Conservation (phyloP, 73 alveolate genomes). For the Symbiodinium pilosum region DNA sequence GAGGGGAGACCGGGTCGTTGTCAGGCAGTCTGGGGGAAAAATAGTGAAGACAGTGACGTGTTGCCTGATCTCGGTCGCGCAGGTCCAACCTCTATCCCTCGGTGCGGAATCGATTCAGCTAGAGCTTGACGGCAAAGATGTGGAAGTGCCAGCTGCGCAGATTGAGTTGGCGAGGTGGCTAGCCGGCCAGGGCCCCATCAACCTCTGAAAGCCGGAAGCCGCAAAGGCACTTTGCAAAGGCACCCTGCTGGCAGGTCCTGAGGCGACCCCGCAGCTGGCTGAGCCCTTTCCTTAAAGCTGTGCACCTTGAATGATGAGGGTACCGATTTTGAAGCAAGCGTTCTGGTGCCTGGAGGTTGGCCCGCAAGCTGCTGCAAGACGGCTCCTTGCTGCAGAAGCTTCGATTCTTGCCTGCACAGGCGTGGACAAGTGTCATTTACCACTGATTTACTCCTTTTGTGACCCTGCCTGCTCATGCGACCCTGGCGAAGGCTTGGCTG, state of each 20-base stretch:
- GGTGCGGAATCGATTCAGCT: not conserved
- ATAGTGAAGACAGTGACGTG: no score
- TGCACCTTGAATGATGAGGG: not conserved
- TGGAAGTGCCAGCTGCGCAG: not conserved
- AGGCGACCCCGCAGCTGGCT: not conserved
- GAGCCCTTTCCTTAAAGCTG: constrained; percentile 2
- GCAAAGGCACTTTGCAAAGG: no score
- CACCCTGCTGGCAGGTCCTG: not conserved
- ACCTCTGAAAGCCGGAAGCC: no score
- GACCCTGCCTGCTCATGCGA: not conserved
- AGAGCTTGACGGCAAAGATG: not conserved
- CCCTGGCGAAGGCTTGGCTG: not conserved
- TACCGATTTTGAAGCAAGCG: not conserved
- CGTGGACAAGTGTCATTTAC: not conserved
- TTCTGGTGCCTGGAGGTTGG: not conserved
- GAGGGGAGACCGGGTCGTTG: not conserved
- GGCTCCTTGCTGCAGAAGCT: not conserved
- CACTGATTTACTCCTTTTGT: no score
- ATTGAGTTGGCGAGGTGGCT: not conserved
- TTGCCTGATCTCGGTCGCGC: not conserved
- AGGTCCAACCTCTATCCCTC: not conserved
- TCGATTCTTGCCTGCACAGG: not conserved
- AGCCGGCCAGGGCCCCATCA: no score
- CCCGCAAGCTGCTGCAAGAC: not conserved
- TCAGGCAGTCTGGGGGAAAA: no score